phyloP scores from a whole-genome alignment of 805 yeast genomes.

The Starmerella geochares region DNA sequence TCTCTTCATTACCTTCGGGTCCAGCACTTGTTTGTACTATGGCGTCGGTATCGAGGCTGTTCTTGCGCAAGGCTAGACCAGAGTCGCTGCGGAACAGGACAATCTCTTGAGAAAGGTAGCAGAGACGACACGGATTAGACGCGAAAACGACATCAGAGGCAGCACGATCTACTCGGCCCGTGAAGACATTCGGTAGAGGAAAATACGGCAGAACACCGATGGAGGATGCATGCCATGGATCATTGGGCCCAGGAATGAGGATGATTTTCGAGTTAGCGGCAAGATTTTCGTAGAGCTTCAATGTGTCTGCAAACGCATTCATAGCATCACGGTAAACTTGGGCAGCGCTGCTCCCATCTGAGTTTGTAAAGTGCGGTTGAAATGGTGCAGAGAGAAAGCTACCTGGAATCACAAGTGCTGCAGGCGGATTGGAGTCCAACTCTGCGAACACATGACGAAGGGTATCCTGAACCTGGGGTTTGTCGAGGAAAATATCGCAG shows the following conservation, averaged over 20 bases:
- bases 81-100: conserved; percentile 63
- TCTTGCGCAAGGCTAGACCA: conserved; percentile 58
- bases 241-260: conserved; percentile 81
- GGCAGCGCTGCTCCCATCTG: conserved; percentile 38
- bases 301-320: conserved; percentile 58
- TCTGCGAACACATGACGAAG: conserved; percentile 50
- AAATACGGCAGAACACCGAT: conserved; percentile 58
- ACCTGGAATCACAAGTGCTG: conserved; percentile 69
- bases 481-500: conserved; percentile 58
- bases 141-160: conserved; percentile 46
- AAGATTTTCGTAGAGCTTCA: conserved; percentile 50
- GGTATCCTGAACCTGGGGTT: conserved; percentile 48
- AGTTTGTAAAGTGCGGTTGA: conserved; percentile 31
- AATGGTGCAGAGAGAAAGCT: conserved; percentile 65
- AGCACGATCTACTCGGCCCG: conserved; percentile 52
- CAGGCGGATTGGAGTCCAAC: conserved; percentile 49
- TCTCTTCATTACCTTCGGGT: not conserved
- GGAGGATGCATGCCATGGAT: conserved; percentile 84
- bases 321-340: conserved; percentile 48
- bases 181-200: conserved; percentile 61
- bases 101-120: conserved; percentile 76
- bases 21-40: not conserved
- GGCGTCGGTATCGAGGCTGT: conserved; percentile 38
- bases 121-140: conserved; percentile 70
- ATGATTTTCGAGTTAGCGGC: conserved; percentile 47